Evolutionary conservation across 306 rosid genomes (phyloP).

Genomic region (Lupinus albus): DNA sequence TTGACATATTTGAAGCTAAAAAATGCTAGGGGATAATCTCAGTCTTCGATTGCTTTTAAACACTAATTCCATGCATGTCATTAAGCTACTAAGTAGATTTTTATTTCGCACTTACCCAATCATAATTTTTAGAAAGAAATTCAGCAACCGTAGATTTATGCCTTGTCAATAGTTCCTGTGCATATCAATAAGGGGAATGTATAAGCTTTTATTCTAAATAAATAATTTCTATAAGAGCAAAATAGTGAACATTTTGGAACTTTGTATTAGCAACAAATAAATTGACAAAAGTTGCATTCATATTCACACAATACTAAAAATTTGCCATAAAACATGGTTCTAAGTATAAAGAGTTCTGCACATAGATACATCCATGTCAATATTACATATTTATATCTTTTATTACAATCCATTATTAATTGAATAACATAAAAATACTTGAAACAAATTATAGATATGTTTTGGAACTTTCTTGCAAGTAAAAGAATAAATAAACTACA

Average conservation of each 20-base stretch:
- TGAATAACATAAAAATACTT: not conserved
- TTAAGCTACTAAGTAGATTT: not conserved
- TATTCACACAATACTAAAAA: not conserved
- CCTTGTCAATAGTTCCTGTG: conserved; percentile 87
- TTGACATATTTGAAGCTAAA: conserved; percentile 3
- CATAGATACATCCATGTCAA: not conserved
- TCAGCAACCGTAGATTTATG: conserved; percentile 85
- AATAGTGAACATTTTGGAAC: conserved; percentile 2
- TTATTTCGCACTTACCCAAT: conserved; percentile 57
- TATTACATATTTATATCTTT: not conserved
- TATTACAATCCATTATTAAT: not conserved
- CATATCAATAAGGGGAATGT: conserved; percentile 8
- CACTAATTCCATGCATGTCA: too few species aligned
- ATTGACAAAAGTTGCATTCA: not conserved
- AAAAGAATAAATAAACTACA: not conserved
- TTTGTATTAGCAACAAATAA: not conserved
- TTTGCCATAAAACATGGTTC: not conserved
- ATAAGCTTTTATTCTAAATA: conserved; percentile 12
- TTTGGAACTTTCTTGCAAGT: not conserved
- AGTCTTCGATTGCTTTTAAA: not conserved
- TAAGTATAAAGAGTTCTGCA: not conserved
- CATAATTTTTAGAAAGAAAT: conserved; percentile 74
- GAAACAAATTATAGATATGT: not conserved
- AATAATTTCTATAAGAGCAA: not conserved
- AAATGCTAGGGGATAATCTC: not conserved